Evolutionary conservation across 768 basidiomycete genomes (phyloP), one percentile per base, ranked within the genome.

Genomic region (Suillus sp.): DNA sequence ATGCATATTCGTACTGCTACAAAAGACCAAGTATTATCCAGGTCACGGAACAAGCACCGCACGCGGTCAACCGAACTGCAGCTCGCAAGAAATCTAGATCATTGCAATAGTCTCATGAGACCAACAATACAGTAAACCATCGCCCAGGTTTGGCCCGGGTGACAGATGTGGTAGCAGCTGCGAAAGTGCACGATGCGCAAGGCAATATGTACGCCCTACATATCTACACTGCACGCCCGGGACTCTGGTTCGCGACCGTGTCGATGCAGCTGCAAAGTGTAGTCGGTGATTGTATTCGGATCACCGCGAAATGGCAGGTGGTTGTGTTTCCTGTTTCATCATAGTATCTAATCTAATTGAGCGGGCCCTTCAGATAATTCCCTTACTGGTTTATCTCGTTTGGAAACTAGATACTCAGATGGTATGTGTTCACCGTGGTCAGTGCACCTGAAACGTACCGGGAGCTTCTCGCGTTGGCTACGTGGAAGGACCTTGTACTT

Each of bases 121-220:
- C 37, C 20, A 37, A 45, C 20, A 48, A 25, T 47, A 43, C 43
- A 25, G 6, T 9, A 20, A 45, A 47, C n/a, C 14, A 27, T n/a
- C 14, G 25, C 13, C n/a, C n/a, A n/a, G n/a, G n/a, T n/a, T n/a
- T n/a, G n/a, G n/a, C n/a, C n/a, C 32, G 32, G 25, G 16, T 34
- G 38, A 11, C 1, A n/a, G n/a, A 42, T 22, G 18, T 45, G 14
- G 20, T 37, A 20, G 7, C 22, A 53, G 38, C 13, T 34, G 38
- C 20, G 6, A 11, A 14, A 38, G n/a, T 9, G 27, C 13, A 35
- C 6, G 20, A 64, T 54, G 22, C 45, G 62, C 60, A 57, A 62
- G 18, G 32, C 20, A 38, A 56, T 25, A 59, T 40, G 14, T 40
- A 40, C 38, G 38, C 5, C 14, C 38, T 16, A 40, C 16, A 25